Evolutionary conservation across 768 basidiomycete species (phyloP).

Genomic region (Candolleomyces eurysporus): DNA sequence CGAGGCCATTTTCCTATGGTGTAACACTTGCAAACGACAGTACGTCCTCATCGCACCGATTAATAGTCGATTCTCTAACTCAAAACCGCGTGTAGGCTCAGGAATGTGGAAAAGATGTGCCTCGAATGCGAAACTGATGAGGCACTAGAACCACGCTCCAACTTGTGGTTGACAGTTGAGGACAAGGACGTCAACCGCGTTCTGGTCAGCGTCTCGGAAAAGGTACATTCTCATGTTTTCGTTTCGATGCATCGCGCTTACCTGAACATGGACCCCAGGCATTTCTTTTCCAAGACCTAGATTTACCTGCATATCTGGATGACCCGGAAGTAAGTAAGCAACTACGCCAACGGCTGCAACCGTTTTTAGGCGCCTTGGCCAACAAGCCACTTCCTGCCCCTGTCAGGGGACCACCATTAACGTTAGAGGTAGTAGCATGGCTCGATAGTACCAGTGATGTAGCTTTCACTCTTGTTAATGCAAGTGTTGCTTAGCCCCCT

Average conservation of each 20-base stretch:
- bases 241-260: neutral
- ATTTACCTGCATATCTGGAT: conserved; percentile 13
- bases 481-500: neutral
- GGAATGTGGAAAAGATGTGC: conserved; percentile 42
- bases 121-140: conserved; percentile 34
- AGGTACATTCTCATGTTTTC: conserved; percentile 26
- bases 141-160: conserved; percentile 45
- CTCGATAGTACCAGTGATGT: neutral
- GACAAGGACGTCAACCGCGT: conserved; percentile 46
- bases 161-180: conserved; percentile 49
- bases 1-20: conserved; percentile 48
- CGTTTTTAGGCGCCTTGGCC: neutral
- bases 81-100: conserved; percentile 37
- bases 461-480: neutral
- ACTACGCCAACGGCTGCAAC: conserved; percentile 1
- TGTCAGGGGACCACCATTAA: neutral
- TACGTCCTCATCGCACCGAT: conserved; percentile 24
- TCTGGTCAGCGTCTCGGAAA: conserved; percentile 46
- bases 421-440: conserved; percentile 7
- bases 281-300: conserved; percentile 41
- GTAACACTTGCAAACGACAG: conserved; percentile 52
- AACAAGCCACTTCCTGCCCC: neutral
- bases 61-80: neutral
- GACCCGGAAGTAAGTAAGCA: neutral
- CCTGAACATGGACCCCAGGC: conserved; percentile 28